Evolutionary conservation across 345 rosid species (phyloP).

Genomic region (Draba incana): DNA sequence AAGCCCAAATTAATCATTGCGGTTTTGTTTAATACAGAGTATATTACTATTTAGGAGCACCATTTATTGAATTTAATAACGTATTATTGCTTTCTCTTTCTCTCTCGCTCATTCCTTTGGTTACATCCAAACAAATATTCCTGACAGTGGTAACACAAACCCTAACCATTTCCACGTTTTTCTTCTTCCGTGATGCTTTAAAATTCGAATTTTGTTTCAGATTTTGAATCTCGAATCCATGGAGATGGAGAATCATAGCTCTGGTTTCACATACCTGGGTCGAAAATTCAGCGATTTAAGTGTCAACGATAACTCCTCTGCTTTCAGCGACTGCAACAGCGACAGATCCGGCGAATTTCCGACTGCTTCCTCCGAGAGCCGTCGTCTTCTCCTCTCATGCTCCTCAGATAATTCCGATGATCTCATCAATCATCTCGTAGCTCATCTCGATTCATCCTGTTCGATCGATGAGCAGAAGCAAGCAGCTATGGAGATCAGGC

Average conservation of each 20-base stretch:
- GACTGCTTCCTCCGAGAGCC: conserved; percentile 64
- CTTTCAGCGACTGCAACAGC: conserved; percentile 95
- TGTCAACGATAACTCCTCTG: conserved; percentile 58
- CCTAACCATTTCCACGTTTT: conserved; percentile 33
- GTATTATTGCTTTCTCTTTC: conserved; percentile 1
- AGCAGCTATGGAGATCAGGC: conserved; percentile 96
- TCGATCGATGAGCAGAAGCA: conserved; percentile 85
- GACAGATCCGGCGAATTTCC: conserved; percentile 93
- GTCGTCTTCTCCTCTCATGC: conserved; percentile 68
- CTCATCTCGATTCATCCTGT: conserved; percentile 65
- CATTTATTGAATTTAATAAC: neutral
- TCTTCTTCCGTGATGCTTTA: neutral
- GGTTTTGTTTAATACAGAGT: too few species aligned
- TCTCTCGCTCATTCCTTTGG: conserved; percentile 23
- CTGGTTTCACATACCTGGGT: conserved; percentile 51
- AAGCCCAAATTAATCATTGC: conserved; percentile 1
- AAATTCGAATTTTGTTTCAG: neutral
- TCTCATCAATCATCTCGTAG: conserved; percentile 68
- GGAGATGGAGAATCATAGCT: conserved; percentile 48
- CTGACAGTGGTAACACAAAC: conserved; percentile 31
- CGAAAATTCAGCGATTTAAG: conserved; percentile 46
- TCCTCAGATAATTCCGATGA: conserved; percentile 70
- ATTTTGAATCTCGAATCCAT: conserved; percentile 31
- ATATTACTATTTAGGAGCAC: too few species aligned
- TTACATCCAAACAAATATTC: conserved; percentile 32